Evolutionary conservation across 768 basidiomycete species (phyloP), one percentile per base, ranked within the genome.

Genomic region (Suillus sp.): DNA sequence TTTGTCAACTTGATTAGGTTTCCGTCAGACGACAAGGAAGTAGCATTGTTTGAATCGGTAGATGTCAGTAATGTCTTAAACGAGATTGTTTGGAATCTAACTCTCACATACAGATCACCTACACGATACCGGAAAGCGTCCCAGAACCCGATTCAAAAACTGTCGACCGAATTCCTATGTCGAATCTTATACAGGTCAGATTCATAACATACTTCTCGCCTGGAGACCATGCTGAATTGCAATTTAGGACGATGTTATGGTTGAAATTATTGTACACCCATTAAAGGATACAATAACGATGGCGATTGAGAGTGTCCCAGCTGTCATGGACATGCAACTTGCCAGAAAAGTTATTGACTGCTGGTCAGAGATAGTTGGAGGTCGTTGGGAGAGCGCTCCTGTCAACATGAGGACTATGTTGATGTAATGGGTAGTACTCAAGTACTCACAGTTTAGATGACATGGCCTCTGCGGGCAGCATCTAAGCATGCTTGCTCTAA

Each of bases 401-500:
- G 32, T 34, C 11, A 20, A 53, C 20, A 34, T 53, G 37, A 38
- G 25, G 37, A 56, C 25, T 27, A 38, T 18, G 27, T 27, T 6
- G 7, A 56, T 38, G 18, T 56, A 38, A 38, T 38, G 2, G 22
- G 3, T 16, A 38, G 22, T 18, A 56, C 37, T n/a, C 32, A 13
- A 22, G 50, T 60, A 60, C 50, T 38, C 32, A 61, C 51, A 30
- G 18, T 11, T n/a, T 61, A 58, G 11, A 60, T 18, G 8, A 47
- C 16, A 69, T 82, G 84, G 25, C 83, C 86, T 65, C 83, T 81
- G 62, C 96, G 84, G 25, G 97, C 97, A 59, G 86, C 89, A 30
- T 79, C 78, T 61, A 99, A 78, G 76, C 96, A 98, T 67, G 91
- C 85, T 42, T 88, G 81, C 70, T 94, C 92, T 48, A 97, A 72